A percentile compares a stretch with the other conserved stretches of the same genome.
Conservation (phyloP, 2,329 filamentous ascomycete species). For the Hypomyces rosellus region DNA sequence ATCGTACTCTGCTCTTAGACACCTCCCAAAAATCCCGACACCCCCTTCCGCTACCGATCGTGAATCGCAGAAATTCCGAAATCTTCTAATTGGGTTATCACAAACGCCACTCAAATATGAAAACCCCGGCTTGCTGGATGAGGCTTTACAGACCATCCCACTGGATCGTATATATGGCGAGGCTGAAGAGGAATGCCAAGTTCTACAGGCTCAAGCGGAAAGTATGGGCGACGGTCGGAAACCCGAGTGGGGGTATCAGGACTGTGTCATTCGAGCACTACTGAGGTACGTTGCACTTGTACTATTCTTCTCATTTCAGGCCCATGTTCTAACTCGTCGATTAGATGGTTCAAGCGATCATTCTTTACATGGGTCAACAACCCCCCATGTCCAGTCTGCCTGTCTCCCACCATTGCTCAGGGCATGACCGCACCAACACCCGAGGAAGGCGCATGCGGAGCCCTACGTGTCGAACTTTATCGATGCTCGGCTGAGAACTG, state of each 20-base stretch:
- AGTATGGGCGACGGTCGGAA: slow-evolving; percentile 75
- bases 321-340: slow-evolving; percentile 15
- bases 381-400: slow-evolving; percentile 75
- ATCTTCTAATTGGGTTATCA: slow-evolving; percentile 77
- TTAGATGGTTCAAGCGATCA: slow-evolving; percentile 79
- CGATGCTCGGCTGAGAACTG: slow-evolving; percentile 73
- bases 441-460: slow-evolving; percentile 84
- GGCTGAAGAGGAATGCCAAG: slow-evolving; percentile 87
- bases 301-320: background rate
- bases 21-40: slow-evolving; percentile 57
- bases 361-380: slow-evolving; percentile 99
- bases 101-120: slow-evolving; percentile 90
- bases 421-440: slow-evolving; percentile 80
- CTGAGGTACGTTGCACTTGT: slow-evolving; percentile 56
- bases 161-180: slow-evolving; percentile 88
- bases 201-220: slow-evolving; percentile 79
- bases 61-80: slow-evolving; percentile 68
- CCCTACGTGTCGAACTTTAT: slow-evolving; percentile 83
- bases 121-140: slow-evolving; percentile 89
- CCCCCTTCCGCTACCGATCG: slow-evolving; percentile 61
- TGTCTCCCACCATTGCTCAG: slow-evolving; percentile 73
- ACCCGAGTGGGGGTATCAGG: slow-evolving; percentile 93
- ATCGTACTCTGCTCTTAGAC: slow-evolving; percentile 42
- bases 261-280: slow-evolving; percentile 86
- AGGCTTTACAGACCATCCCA: slow-evolving; percentile 80